Percentiles rank a stretch among this genome's conserved stretches.
Conservation (phyloP, 768 basidiomycete species). For the Mycena rebaudengoi region DNA sequence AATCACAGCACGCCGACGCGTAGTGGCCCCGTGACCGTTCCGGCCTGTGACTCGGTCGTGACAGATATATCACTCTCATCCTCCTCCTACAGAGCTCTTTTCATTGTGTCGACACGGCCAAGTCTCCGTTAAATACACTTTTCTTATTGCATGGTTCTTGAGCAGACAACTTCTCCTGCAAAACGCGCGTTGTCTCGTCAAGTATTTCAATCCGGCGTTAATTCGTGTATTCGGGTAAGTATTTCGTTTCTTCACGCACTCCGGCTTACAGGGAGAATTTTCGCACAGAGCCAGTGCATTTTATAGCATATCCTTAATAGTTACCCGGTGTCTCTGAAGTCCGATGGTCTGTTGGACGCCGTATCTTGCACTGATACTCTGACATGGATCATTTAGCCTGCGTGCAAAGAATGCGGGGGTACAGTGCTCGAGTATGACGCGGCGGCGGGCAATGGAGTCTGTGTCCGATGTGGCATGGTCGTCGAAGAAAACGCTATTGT, state of each 20-base stretch:
- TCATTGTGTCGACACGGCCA: no score
- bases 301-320: not conserved
- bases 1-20: no score
- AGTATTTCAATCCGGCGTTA: not conserved
- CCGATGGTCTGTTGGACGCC: slow-evolving; percentile 15
- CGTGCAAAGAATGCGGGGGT: slow-evolving; percentile 82
- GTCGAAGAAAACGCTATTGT: slow-evolving; percentile 95
- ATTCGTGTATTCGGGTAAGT: slow-evolving; percentile 3
- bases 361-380: not conserved
- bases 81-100: no score
- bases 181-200: not conserved
- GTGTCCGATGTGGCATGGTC: slow-evolving; percentile 87
- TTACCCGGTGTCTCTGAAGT: not conserved
- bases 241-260: not conserved
- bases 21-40: no score
- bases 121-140: no score
- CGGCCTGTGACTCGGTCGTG: no score
- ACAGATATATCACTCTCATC: no score
- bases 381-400: slow-evolving; percentile 50
- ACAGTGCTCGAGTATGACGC: slow-evolving; percentile 87
- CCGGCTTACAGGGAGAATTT: not conserved
- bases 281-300: not conserved
- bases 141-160: not conserved
- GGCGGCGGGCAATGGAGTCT: slow-evolving; percentile 87
- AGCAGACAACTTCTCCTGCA: not conserved